These are phyloP conservation scores for Paraphoma sp. DNA, from an alignment of 2,329 filamentous ascomycete species.

Conservation along the genomic window DNA sequence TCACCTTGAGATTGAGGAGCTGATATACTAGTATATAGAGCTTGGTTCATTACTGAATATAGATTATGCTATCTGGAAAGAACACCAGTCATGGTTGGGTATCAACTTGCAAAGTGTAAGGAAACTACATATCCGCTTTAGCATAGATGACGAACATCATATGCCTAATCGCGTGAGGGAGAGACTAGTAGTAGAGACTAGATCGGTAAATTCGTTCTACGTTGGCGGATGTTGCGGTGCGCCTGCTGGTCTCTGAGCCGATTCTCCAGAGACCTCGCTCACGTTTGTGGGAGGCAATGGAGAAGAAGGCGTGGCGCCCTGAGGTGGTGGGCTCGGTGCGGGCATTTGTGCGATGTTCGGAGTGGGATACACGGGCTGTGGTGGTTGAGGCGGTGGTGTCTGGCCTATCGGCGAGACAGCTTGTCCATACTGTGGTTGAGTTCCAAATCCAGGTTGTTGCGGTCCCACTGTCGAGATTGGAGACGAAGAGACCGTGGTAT, in stretches of 20 bases:
- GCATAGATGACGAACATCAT: too few relatives aligned
- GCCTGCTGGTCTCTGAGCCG: slow-evolving; percentile 1
- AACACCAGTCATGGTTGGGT: not conserved
- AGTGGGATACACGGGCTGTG: slow-evolving; percentile 20
- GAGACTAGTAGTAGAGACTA: slow-evolving; percentile 22
- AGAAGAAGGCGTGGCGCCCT: slow-evolving; percentile 2
- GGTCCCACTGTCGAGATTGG: slow-evolving; percentile 7
- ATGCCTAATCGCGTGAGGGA: too few relatives aligned
- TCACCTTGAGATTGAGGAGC: too few relatives aligned
- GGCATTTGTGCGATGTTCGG: slow-evolving; percentile 3
- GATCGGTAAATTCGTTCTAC: slow-evolving; percentile 22
- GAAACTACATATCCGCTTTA: not conserved
- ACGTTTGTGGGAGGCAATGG: not conserved
- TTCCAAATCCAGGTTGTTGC: slow-evolving; percentile 6
- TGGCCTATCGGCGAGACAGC: slow-evolving; percentile 2
- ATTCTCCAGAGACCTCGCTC: slow-evolving; percentile 2
- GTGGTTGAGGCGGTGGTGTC: slow-evolving; percentile 12
- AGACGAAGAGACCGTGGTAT: slow-evolving; percentile 13
- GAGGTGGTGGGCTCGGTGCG: slow-evolving; percentile 9
- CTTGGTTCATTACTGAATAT: not conserved
- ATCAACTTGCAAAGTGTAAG: not conserved
- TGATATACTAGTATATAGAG: not conserved
- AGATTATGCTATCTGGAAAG: not conserved
- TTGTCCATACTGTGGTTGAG: not conserved
- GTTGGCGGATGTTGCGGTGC: slow-evolving; percentile 8